These are phyloP conservation scores for Plasmodium reichenowi DNA, from an alignment of 169 alveolate genomes.

Conservation along the genomic window DNA sequence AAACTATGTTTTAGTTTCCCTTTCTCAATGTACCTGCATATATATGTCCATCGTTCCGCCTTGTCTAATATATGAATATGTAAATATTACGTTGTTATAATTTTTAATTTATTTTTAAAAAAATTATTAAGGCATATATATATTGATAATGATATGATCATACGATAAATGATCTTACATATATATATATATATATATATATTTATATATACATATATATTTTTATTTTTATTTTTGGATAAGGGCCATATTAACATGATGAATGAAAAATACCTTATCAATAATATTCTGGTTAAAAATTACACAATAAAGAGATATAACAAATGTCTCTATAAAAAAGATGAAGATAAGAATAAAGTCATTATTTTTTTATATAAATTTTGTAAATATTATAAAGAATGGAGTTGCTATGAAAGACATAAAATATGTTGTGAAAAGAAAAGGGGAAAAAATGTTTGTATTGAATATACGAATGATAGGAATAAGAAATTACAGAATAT, in stretches of 20 bases:
- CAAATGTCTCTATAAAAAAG: constrained; percentile 24
- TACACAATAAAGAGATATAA: constrained; percentile 12
- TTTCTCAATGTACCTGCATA: too few species aligned
- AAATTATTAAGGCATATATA: background rate
- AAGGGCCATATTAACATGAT: background rate
- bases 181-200: too few species aligned
- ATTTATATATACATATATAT: too few species aligned
- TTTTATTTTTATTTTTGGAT: too few species aligned
- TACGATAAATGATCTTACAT: too few species aligned
- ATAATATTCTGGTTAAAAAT: constrained; percentile 27
- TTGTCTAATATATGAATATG: background rate
- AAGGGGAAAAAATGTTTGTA: background rate
- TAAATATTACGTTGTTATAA: background rate
- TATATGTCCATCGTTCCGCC: too few species aligned
- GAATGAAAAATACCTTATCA: constrained; percentile 38
- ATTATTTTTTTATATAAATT: constrained; percentile 6
- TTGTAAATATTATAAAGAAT: constrained; percentile 22
- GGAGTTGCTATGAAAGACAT: background rate
- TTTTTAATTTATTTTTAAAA: background rate
- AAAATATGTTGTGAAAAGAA: background rate
- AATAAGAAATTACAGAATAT: constrained; percentile 18
- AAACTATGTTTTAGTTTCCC: too few species aligned
- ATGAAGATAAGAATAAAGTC: constrained; percentile 2
- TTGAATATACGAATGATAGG: constrained; percentile 35
- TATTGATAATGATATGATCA: background rate